Conservation (phyloP, 2,329 filamentous ascomycete species). For the Thelonectria rubi region DNA sequence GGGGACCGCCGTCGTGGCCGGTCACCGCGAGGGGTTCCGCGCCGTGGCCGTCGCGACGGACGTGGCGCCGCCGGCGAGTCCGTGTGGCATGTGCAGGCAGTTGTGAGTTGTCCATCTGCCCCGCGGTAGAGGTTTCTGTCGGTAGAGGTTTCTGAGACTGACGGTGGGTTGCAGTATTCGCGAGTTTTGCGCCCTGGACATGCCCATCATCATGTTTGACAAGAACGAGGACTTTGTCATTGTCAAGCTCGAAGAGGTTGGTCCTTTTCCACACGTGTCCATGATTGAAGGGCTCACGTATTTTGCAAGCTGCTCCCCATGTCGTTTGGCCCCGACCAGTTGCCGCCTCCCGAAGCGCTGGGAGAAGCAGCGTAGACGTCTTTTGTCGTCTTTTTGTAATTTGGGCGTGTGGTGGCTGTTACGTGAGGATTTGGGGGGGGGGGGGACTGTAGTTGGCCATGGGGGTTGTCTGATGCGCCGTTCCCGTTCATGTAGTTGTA, state of each 20-base stretch:
- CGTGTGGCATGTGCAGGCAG: slow-evolving; percentile 96
- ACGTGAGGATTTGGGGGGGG: no score
- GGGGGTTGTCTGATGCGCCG: no score
- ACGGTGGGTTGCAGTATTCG: slow-evolving; percentile 65
- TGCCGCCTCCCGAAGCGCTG: slow-evolving; percentile 52
- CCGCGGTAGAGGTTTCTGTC: slow-evolving; percentile 53
- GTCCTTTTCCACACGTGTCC: slow-evolving; percentile 29
- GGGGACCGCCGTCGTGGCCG: slow-evolving; percentile 76
- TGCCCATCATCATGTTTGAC: slow-evolving; percentile 93
- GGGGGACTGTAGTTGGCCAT: no score
- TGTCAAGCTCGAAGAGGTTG: slow-evolving; percentile 72
- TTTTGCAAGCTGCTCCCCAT: slow-evolving; percentile 69
- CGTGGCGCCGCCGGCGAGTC: slow-evolving; percentile 72
- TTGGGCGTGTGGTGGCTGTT: no score
- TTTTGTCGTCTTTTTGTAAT: no score
- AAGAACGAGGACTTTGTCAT: slow-evolving; percentile 78
- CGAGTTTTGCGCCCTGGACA: slow-evolving; percentile 74
- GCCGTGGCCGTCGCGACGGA: slow-evolving; percentile 90
- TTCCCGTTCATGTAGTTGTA: no score
- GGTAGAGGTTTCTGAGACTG: background rate
- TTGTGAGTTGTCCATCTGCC: no score
- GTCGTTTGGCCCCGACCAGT: slow-evolving; percentile 72
- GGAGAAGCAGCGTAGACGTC: slow-evolving; percentile 1
- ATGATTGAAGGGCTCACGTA: slow-evolving; percentile 19
- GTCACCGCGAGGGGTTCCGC: slow-evolving; percentile 65